Conservation (phyloP, 495 filamentous ascomycete genomes). For the Glutinoglossum americanum region DNA sequence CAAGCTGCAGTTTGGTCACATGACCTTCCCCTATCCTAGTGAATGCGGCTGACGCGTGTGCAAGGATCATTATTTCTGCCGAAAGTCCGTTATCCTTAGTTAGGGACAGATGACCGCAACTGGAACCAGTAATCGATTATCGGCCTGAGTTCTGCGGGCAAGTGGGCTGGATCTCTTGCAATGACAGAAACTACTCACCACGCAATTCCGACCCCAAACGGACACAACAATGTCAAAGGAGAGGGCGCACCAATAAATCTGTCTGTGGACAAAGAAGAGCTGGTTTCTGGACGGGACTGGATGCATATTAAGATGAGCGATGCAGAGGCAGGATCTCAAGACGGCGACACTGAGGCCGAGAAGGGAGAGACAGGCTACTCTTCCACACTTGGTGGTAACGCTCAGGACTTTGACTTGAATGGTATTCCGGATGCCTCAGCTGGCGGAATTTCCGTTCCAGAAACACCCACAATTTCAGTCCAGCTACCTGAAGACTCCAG, state of each 20-base stretch:
- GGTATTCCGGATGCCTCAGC: constrained; percentile 20
- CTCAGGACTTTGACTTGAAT: background rate
- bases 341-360: background rate
- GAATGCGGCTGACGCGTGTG: background rate
- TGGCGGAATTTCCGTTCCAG: background rate
- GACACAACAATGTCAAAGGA: background rate
- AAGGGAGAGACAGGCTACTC: background rate
- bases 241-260: constrained; percentile 3
- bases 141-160: background rate
- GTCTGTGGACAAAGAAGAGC: constrained; percentile 9
- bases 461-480: background rate
- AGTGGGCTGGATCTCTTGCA: background rate
- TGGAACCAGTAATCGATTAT: background rate
- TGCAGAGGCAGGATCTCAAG: background rate
- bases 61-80: background rate
- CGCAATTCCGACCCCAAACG: background rate
- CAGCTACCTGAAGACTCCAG: background rate
- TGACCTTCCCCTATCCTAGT: background rate
- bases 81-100: background rate
- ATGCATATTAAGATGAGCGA: constrained; percentile 11
- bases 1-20: background rate
- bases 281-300: constrained; percentile 10
- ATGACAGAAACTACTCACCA: background rate
- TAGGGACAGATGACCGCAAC: background rate
- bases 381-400: background rate